Conservation (phyloP, 768 basidiomycete genomes). For the Lactifluus echinatus region DNA sequence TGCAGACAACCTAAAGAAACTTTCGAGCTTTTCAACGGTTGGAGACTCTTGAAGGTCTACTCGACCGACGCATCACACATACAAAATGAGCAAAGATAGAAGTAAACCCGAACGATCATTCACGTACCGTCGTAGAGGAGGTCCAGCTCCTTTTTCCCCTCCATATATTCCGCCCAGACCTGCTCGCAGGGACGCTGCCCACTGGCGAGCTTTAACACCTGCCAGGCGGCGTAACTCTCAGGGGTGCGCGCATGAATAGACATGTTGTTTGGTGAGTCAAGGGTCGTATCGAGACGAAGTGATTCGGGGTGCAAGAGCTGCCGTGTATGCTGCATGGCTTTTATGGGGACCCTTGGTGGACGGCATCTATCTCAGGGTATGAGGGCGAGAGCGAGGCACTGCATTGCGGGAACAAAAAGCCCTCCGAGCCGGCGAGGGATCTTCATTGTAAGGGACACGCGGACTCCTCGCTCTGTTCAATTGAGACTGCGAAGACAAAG, state of each 20-base stretch:
- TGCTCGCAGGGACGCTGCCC: background rate
- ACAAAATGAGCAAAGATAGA: background rate
- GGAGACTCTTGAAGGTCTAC: constrained; percentile 1
- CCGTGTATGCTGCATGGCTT: background rate
- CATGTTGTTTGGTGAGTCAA: background rate
- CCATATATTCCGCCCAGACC: background rate
- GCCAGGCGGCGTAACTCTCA: constrained; percentile 5
- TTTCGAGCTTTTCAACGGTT: background rate
- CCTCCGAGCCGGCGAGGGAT: no score
- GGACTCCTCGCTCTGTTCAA: background rate
- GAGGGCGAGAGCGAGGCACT: background rate
- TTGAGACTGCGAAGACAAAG: background rate
- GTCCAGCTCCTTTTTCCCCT: background rate
- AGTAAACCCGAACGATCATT: background rate
- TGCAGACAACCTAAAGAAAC: background rate
- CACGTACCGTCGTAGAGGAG: background rate
- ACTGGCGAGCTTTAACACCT: background rate
- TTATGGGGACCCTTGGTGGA: background rate
- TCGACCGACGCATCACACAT: no score
- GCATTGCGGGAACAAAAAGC: background rate
- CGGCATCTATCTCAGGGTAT: background rate
- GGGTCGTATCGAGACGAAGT: background rate
- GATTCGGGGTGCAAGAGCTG: background rate
- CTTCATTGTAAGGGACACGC: no score
- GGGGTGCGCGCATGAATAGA: background rate